phyloP scores from a whole-genome alignment of 2,329 filamentous ascomycete species.

The Fusarium poae region DNA sequence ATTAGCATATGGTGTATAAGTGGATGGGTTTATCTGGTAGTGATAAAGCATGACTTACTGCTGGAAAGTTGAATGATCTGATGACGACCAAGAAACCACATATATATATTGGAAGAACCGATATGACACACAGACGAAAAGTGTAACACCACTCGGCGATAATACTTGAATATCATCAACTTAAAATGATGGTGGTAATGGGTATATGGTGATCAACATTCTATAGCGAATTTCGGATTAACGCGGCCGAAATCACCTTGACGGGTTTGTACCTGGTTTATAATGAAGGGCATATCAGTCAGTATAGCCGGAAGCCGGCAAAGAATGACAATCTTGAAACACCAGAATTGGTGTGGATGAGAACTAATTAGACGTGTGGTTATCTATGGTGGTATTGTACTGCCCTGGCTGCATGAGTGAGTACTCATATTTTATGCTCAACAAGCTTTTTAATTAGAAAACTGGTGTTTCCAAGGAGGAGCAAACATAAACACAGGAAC shows the following conservation, averaged over 20 bases:
- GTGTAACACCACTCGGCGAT: slow-evolving; percentile 14
- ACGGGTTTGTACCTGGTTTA: not conserved
- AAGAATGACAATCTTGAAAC: slow-evolving; percentile 37
- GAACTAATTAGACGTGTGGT: slow-evolving; percentile 36
- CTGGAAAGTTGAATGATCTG: not conserved
- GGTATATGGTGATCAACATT: slow-evolving; percentile 11
- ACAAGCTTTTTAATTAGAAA: not conserved
- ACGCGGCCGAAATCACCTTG: not conserved
- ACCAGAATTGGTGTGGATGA: slow-evolving; percentile 28
- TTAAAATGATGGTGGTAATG: slow-evolving; percentile 3
- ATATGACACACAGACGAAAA: not conserved
- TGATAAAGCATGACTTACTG: not conserved
- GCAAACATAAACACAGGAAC: not conserved
- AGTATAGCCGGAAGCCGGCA: slow-evolving; percentile 19
- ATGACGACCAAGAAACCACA: not conserved
- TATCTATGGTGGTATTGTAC: slow-evolving; percentile 17
- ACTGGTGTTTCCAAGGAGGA: slow-evolving; percentile 4
- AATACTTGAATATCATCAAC: slow-evolving; percentile 2
- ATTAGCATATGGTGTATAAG: too few relatives aligned
- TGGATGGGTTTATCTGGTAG: not conserved
- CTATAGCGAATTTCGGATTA: slow-evolving; percentile 13
- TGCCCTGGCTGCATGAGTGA: slow-evolving; percentile 7
- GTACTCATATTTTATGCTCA: slow-evolving; percentile 6
- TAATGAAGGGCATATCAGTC: slow-evolving; percentile 14
- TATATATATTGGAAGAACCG: not conserved